Conservation (phyloP, 2,329 filamentous ascomycete species). For the Arthrobotrys entomopaga region DNA sequence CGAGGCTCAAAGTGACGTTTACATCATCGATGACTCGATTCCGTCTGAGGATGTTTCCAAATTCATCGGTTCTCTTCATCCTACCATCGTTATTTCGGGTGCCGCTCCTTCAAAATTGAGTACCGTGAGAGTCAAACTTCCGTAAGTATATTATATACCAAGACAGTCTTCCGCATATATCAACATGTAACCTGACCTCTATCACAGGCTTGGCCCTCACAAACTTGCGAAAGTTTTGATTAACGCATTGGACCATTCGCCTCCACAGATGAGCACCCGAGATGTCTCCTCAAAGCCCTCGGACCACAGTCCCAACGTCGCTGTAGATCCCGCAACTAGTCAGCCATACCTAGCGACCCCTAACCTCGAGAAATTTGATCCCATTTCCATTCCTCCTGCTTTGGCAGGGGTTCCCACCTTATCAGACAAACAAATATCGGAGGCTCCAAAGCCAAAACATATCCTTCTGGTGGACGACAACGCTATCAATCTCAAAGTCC, state of each 20-base stretch:
- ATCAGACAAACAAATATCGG: not conserved
- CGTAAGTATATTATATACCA: conserved; percentile 15
- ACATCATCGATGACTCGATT: conserved; percentile 19
- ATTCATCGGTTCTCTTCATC: not conserved
- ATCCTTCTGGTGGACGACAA: conserved; percentile 21
- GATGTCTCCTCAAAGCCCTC: not conserved
- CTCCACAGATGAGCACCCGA: not conserved
- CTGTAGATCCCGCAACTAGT: not conserved
- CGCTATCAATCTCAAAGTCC: conserved; percentile 16
- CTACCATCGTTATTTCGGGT: conserved; percentile 3
- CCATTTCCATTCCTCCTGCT: not conserved
- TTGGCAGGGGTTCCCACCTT: not conserved
- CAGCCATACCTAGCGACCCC: not conserved
- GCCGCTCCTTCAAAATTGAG: not conserved
- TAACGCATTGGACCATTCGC: conserved; percentile 1
- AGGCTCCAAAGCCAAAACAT: not conserved
- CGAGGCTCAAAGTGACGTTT: conserved; percentile 5
- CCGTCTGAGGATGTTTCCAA: not conserved
- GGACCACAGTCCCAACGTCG: not conserved
- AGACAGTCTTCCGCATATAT: not conserved
- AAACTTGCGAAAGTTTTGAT: conserved; percentile 6
- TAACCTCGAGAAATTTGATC: not conserved
- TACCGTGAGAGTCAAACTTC: not conserved
- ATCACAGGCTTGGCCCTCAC: conserved; percentile 6
- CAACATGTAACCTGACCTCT: not conserved